Base-by-base conservation (phyloP, 2,329 filamentous ascomycete species). In the Neonectria magnoliae region DNA sequence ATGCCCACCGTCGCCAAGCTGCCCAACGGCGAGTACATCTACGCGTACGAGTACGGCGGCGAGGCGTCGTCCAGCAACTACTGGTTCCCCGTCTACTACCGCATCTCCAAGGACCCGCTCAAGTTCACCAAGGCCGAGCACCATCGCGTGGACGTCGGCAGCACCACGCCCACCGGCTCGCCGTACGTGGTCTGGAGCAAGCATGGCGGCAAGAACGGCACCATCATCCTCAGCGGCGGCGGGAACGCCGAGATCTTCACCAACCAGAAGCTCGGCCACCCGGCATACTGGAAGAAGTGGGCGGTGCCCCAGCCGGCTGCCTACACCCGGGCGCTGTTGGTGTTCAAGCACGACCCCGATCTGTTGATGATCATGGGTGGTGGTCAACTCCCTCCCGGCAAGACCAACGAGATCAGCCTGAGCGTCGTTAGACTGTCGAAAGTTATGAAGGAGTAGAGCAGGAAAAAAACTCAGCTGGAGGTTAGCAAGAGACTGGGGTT, bases 1-100 rank as follows among this genome's bases (percentile, higher is more conserved):
- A 92, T 92, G 90, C 85, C 90, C 1, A 87, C 85, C 1, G 81
- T 92, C 9, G 82, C 85, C 2, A 73, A 82, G 72, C 82, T 92
- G 81, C 88, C 68, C 38, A 86, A 86, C 68, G 86, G 84, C 58
- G 64, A 73, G 47, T 74, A 74, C 68, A 86, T 93, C 72, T 87
- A 89, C 79, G 83, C 84, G 6, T 91, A 91, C 75, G 90, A 92
- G 75, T 88, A 86, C 67, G 87, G 87, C 54, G 85, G 76, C 20
- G 84, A 70, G 72, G 81, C 74, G 14, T 71, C 71, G 8, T 42
- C 4, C 73, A 74, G 4, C 51, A 73, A 66, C 16, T 76, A 76
- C 69, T 74, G 77, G 67, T 83, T 81, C 75, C 79, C 81, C 14
- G 80, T 83, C 20, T 80, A 82, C 76, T 85, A 84, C 76, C 78